These are phyloP conservation scores for Terfezia boudieri DNA, from an alignment of 495 filamentous ascomycete species.

Conservation along the genomic window DNA sequence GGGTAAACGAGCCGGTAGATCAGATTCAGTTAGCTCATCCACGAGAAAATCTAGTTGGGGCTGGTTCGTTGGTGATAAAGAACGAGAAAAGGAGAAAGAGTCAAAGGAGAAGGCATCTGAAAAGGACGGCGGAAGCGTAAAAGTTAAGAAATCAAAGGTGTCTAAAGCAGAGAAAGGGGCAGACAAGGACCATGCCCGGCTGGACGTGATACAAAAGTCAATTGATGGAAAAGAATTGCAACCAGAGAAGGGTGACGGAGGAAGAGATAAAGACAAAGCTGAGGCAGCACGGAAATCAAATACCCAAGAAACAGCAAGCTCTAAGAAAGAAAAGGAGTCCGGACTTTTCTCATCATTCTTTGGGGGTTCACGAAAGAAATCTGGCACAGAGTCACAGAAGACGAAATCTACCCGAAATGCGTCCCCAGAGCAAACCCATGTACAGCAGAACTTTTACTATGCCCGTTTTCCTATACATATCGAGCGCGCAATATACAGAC, in stretches of 20 bases:
- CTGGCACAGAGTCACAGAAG: slow-evolving; percentile 36
- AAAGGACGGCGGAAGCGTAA: slow-evolving; percentile 31
- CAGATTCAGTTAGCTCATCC: slow-evolving; percentile 22
- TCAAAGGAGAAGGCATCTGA: slow-evolving; percentile 33
- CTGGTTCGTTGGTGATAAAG: slow-evolving; percentile 38
- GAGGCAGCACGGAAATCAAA: slow-evolving; percentile 24
- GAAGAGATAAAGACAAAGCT: slow-evolving; percentile 48
- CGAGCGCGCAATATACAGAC: slow-evolving; percentile 90
- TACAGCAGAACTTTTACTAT: slow-evolving; percentile 63
- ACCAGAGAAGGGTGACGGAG: slow-evolving; percentile 19
- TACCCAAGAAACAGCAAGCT: slow-evolving; percentile 26
- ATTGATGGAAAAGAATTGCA: slow-evolving; percentile 28
- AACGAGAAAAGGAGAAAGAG: slow-evolving; percentile 29
- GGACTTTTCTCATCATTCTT: slow-evolving; percentile 79
- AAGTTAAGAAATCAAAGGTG: slow-evolving; percentile 32
- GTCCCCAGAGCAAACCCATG: slow-evolving; percentile 55
- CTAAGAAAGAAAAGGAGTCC: slow-evolving; percentile 50
- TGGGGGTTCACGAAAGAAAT: slow-evolving; percentile 60
- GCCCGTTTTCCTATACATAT: slow-evolving; percentile 88
- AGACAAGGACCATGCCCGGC: slow-evolving; percentile 46
- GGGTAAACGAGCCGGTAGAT: slow-evolving; percentile 27
- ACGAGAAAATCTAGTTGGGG: slow-evolving; percentile 65
- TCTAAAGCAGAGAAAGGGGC: slow-evolving; percentile 28
- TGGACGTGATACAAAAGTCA: slow-evolving; percentile 63
- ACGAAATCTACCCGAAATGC: slow-evolving; percentile 56